These are phyloP conservation scores for Pleomassaria siparia DNA, from an alignment of 2,329 filamentous ascomycete species.

Conservation along the genomic window DNA sequence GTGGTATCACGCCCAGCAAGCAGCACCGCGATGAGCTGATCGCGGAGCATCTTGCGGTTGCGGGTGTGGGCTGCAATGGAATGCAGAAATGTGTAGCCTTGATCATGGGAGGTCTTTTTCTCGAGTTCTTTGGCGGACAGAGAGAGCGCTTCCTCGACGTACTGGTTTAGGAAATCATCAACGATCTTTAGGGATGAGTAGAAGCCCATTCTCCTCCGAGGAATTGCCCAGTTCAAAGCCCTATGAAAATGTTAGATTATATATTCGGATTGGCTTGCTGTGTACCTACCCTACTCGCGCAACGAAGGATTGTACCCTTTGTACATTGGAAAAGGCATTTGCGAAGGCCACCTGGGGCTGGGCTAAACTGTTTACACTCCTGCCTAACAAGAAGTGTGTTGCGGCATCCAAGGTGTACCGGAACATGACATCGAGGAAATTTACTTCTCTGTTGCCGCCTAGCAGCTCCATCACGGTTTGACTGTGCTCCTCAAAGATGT, in stretches of 20 bases:
- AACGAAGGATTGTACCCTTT: conserved; percentile 70
- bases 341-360: conserved; percentile 69
- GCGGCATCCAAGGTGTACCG: conserved; percentile 76
- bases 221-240: conserved; percentile 64
- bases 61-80: conserved; percentile 80
- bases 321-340: conserved; percentile 78
- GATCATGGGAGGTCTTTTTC: conserved; percentile 69
- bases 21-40: conserved; percentile 73
- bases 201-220: conserved; percentile 63
- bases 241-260: conserved; percentile 43
- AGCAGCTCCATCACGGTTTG: conserved; percentile 71
- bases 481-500: conserved; percentile 79
- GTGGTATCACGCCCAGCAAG: conserved; percentile 89
- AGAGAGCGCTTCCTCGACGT: conserved; percentile 72
- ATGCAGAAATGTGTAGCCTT: conserved; percentile 81
- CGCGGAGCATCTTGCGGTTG: conserved; percentile 67
- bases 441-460: conserved; percentile 55
- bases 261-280: background rate
- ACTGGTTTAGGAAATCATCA: conserved; percentile 74
- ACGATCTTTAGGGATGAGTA: conserved; percentile 65
- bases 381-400: conserved; percentile 83
- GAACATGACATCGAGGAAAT: conserved; percentile 78
- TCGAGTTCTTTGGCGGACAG: conserved; percentile 72
- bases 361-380: conserved; percentile 64
- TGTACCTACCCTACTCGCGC: conserved; percentile 59